Conservation (phyloP, 208 protist species). For the Leishmania gerbilli region DNA sequence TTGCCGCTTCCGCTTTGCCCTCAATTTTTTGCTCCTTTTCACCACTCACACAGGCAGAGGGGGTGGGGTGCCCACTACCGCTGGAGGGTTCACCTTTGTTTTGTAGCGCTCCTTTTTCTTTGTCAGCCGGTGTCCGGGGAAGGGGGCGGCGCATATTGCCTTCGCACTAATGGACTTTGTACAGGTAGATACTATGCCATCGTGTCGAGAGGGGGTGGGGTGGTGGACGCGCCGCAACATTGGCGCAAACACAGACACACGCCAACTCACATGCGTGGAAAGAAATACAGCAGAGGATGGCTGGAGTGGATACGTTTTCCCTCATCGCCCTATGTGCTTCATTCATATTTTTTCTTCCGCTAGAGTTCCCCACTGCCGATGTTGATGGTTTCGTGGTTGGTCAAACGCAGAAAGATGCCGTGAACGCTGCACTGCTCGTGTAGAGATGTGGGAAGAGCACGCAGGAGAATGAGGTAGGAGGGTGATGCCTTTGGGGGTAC, state of each 20-base stretch:
- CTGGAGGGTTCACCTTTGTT: not conserved
- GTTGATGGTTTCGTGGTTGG: not conserved
- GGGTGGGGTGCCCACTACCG: not conserved
- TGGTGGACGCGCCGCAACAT: not conserved
- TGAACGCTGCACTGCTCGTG: not conserved
- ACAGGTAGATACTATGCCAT: not conserved
- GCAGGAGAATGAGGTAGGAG: not conserved
- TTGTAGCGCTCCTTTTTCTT: not conserved
- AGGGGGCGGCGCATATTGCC: not conserved
- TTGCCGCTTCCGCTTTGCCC: not conserved
- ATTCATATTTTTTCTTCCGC: not conserved
- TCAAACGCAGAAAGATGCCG: not conserved
- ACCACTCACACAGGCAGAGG: not conserved
- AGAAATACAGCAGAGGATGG: not conserved
- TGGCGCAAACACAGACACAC: conserved; percentile 2
- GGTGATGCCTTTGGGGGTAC: not conserved
- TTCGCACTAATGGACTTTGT: not conserved
- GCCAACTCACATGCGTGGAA: not conserved
- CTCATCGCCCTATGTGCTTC: not conserved
- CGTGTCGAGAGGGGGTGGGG: not conserved
- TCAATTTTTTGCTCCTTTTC: not conserved
- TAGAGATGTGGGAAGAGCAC: not conserved
- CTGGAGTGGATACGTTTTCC: not conserved
- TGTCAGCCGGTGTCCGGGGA: not conserved
- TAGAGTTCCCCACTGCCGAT: not conserved